Conservation (phyloP, 163 green algal species). For the Coccomyxa subellipsoidea region DNA sequence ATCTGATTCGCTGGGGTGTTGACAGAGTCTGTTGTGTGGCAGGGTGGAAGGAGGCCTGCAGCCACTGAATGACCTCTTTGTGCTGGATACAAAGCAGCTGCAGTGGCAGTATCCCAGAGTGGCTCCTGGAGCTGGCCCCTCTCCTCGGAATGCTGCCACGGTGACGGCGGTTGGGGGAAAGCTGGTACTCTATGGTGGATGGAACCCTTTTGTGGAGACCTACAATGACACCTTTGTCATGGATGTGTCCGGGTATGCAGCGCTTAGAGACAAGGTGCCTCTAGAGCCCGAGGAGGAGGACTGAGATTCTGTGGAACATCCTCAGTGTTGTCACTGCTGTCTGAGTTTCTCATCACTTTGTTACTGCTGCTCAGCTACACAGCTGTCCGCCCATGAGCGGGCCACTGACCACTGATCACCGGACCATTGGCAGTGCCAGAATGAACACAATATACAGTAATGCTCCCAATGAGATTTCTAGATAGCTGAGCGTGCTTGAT, state of each 20-base stretch:
- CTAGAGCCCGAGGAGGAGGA: neutral
- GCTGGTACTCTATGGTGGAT: conserved; percentile 26
- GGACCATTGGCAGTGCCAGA: too few species aligned
- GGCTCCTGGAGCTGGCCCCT: neutral
- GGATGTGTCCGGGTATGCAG: conserved; percentile 1
- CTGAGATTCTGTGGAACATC: too few species aligned
- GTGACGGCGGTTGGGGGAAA: neutral
- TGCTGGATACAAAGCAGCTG: conserved; percentile 10
- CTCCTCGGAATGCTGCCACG: conserved; percentile 22
- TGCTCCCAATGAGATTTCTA: too few species aligned
- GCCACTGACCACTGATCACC: too few species aligned
- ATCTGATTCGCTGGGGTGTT: neutral
- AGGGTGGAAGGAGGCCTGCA: conserved; percentile 29
- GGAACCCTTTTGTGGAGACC: conserved; percentile 26
- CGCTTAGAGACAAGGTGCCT: neutral
- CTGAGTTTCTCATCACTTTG: too few species aligned
- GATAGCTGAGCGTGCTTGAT: too few species aligned
- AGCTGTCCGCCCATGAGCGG: too few species aligned
- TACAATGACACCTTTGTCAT: conserved; percentile 30
- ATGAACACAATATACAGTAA: too few species aligned
- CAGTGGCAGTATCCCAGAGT: conserved; percentile 8
- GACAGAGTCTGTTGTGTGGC: too few species aligned
- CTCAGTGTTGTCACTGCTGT: too few species aligned
- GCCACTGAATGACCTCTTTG: conserved; percentile 20
- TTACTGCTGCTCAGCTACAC: too few species aligned